These are phyloP conservation scores for Podospora comata DNA, from an alignment of 495 filamentous ascomycete genomes.

Conservation along the genomic window DNA sequence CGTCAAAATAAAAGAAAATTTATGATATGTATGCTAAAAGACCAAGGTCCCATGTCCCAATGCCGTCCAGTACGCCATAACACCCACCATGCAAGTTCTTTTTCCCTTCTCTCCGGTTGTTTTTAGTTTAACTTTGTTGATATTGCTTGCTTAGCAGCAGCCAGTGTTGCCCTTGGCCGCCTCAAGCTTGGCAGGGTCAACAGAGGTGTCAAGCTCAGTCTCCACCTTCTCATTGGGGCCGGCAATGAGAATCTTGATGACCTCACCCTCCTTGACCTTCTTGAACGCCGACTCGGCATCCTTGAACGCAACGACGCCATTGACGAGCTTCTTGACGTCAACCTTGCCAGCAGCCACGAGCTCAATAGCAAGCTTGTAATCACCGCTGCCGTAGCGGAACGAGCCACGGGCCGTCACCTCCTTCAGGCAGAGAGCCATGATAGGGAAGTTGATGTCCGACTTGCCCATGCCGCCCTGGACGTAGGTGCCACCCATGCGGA, in stretches of 20 bases:
- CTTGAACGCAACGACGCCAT: constrained; percentile 64
- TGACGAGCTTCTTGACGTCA: constrained; percentile 68
- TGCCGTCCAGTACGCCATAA: constrained; percentile 3
- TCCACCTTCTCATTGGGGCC: constrained; percentile 57
- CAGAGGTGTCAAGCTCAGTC: constrained; percentile 22
- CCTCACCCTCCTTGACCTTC: constrained; percentile 69
- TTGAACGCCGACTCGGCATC: constrained; percentile 76
- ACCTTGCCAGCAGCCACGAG: constrained; percentile 62
- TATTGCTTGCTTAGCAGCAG: constrained; percentile 25
- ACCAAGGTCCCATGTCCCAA: constrained; percentile 6
- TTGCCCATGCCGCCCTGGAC: constrained; percentile 85
- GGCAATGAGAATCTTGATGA: constrained; percentile 81
- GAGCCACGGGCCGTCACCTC: constrained; percentile 77
- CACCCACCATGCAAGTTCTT: not conserved
- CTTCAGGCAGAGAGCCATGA: constrained; percentile 74
- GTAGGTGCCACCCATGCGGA: constrained; percentile 71
- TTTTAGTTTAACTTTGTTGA: not conserved
- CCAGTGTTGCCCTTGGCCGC: constrained; percentile 17
- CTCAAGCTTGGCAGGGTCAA: constrained; percentile 24
- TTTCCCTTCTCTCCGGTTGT: not conserved
- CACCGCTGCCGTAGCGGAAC: constrained; percentile 79
- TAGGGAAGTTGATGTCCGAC: constrained; percentile 74
- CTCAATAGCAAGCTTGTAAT: constrained; percentile 74
- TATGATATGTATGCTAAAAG: not conserved
- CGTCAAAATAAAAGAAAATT: not conserved